A percentile compares a stretch with the other conserved stretches of the same genome.
Evolutionary conservation across 73 alveolate species (phyloP).

Genomic region (Symbiodinium pilosum): DNA sequence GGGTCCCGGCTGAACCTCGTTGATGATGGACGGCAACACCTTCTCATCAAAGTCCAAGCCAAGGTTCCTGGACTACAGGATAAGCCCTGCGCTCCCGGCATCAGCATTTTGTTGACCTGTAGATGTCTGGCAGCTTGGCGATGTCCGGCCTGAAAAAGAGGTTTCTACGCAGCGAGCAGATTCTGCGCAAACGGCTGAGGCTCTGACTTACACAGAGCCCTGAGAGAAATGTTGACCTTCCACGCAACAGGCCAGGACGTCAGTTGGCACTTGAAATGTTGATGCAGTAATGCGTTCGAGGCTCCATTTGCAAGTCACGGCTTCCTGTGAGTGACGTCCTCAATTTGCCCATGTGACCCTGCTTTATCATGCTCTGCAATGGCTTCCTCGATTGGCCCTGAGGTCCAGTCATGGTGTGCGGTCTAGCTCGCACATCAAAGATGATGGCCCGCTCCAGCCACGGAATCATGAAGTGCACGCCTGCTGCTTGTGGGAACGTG

Average conservation of each 20-base stretch:
- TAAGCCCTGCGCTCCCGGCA: background rate
- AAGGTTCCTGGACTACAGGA: constrained; percentile 89
- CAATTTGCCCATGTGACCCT: constrained; percentile 46
- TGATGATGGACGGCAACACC: constrained; percentile 98
- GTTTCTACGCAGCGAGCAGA: background rate
- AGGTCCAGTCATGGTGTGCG: constrained; percentile 39
- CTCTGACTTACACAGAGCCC: constrained; percentile 97
- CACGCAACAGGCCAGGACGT: background rate
- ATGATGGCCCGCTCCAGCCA: constrained; percentile 99
- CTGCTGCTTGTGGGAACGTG: too few species aligned
- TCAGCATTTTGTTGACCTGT: constrained; percentile 38
- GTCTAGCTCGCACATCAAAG: constrained; percentile 98
- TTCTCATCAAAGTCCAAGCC: constrained; percentile 99
- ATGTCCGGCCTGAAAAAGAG: constrained; percentile 97
- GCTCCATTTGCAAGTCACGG: constrained; percentile 97
- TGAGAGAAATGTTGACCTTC: constrained; percentile 97
- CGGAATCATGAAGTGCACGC: constrained; percentile 98
- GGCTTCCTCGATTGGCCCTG: too few species aligned
- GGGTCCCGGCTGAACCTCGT: constrained; percentile 98
- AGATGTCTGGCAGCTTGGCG: constrained; percentile 97
- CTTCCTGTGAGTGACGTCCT: constrained; percentile 98
- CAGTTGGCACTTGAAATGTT: background rate
- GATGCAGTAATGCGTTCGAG: background rate
- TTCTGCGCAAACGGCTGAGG: too few species aligned
- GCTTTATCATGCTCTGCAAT: background rate